These are phyloP conservation scores for Linum usitatissimum DNA, from an alignment of 345 rosid genomes.

Conservation along the genomic window DNA sequence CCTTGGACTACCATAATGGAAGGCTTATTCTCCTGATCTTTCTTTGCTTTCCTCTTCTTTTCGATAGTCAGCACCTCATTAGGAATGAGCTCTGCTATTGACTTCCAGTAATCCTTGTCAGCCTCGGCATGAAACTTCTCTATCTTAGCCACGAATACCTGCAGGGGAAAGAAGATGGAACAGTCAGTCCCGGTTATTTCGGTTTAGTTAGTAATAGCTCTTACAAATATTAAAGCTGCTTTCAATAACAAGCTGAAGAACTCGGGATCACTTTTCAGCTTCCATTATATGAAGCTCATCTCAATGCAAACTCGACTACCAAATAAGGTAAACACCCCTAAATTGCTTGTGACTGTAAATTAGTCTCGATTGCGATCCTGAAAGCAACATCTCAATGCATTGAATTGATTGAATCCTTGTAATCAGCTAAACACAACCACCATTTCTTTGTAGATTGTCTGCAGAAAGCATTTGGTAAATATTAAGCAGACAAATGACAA, in stretches of 20 bases:
- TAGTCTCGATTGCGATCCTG: neutral
- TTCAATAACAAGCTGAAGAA: neutral
- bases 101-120: slow-evolving; percentile 69
- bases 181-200: neutral
- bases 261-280: neutral
- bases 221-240: neutral
- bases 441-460: neutral
- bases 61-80: slow-evolving; percentile 61
- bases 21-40: slow-evolving; percentile 58
- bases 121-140: slow-evolving; percentile 59
- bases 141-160: slow-evolving; percentile 39
- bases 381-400: neutral
- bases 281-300: too few relatives aligned
- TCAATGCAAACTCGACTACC: too few relatives aligned
- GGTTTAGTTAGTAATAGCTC: neutral
- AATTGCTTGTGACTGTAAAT: too few relatives aligned
- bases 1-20: slow-evolving; percentile 45
- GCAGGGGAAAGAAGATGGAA: slow-evolving; percentile 12
- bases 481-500: neutral
- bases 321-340: neutral
- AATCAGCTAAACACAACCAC: neutral
- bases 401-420: neutral
- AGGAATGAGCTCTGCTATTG: slow-evolving; percentile 68
- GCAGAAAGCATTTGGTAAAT: neutral
- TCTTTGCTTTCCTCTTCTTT: slow-evolving; percentile 48